These are phyloP conservation scores for Claviceps sp. DNA, from an alignment of 2,329 filamentous ascomycete species.

Conservation along the genomic window DNA sequence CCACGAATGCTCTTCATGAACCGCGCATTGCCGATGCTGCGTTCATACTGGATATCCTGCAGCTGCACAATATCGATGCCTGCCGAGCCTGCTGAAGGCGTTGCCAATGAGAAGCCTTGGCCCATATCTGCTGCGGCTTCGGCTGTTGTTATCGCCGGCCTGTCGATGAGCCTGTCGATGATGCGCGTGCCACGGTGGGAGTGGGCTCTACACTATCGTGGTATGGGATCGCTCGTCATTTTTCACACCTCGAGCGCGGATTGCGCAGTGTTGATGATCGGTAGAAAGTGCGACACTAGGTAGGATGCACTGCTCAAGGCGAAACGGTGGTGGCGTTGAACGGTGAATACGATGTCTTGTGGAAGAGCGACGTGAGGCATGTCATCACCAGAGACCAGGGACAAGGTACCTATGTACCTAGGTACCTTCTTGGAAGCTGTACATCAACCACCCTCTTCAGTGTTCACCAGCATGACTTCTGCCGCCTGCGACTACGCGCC, in stretches of 20 bases:
- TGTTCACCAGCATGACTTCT: too few species aligned
- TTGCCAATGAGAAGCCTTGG: slow-evolving; percentile 89
- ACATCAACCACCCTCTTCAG: too few species aligned
- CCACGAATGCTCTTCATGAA: slow-evolving; percentile 97
- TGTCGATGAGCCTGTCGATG: too few species aligned
- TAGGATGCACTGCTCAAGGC: neutral
- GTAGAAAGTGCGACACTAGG: neutral
- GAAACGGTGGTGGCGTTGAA: neutral
- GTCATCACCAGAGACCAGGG: too few species aligned
- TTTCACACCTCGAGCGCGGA: neutral
- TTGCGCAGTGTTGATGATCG: neutral
- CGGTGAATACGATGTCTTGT: too few species aligned
- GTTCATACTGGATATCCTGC: slow-evolving; percentile 81
- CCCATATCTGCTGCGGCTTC: slow-evolving; percentile 50
- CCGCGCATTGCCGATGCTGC: slow-evolving; percentile 75
- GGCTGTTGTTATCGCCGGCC: too few species aligned
- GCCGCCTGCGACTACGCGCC: too few species aligned
- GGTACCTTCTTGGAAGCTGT: too few species aligned
- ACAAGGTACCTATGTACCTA: too few species aligned
- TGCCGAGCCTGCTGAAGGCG: slow-evolving; percentile 79
- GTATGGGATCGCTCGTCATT: slow-evolving; percentile 2
- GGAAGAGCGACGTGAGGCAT: too few species aligned
- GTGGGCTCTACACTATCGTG: slow-evolving; percentile 1
- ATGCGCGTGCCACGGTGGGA: neutral
- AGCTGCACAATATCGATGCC: slow-evolving; percentile 92